Evolutionary conservation across 2,329 filamentous ascomycete species (phyloP), one percentile per base, ranked within the genome.

Genomic region (Neurospora sp.): DNA sequence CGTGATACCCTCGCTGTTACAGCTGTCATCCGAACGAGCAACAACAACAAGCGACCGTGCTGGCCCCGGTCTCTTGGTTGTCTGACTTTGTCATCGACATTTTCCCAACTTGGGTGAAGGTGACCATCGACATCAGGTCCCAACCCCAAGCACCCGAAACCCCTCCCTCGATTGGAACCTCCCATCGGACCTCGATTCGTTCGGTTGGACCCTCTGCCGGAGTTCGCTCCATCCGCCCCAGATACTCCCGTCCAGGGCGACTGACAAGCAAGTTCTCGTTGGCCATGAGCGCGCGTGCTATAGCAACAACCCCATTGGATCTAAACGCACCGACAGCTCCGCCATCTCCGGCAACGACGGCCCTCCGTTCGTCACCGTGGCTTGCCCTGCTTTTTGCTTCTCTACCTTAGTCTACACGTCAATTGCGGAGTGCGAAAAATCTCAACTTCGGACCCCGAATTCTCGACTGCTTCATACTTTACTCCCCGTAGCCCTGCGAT

Each of bases 321-420:
- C 28, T 62, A 36, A 62, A 62, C 52, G 52, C 52, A 62, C 52
- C 52, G 52, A 62, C 23, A 70, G 62, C 69, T 67, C 69, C 69
- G 69, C 69, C 69, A 70, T 70, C 67, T 41, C 69, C 43, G 41
- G 69, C 66, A 67, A 38, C 43, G 37, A 67, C 36, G 41, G 62
- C 12, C 28, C 41, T 23, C 36, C 17, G 46, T 12, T 40, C 39
- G 17, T 36, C 52, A 57, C 52, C 23, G 52, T 62, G 52, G 11
- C 52, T 62, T 62, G 52, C 52, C 28, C 46, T 52, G 46, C 46
- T 62, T 62, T 62, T 28, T 33, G 23, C 46, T 28, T 62, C 52
- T 62, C 46, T 52, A 46, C 40, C n/a, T 46, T 19, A 23, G 19
- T 23, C 19, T 23, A 46, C 19, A 19, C 28, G 28, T 62, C 52